phyloP scores from a whole-genome alignment of 2,329 filamentous ascomycete species.

The Fusarium tanahbumbuense region DNA sequence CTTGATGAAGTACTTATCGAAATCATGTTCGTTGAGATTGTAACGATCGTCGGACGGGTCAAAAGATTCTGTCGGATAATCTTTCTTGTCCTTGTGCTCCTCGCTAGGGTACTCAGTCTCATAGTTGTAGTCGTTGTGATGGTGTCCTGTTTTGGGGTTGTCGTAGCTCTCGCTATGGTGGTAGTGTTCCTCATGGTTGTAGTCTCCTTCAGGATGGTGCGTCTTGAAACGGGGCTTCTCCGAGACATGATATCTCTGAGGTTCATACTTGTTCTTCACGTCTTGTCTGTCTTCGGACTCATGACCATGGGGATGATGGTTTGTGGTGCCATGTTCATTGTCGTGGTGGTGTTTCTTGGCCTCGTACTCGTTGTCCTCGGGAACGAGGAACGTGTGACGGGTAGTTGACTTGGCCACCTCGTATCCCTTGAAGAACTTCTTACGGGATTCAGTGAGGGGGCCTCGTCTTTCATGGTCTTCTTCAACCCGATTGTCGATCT shows the following conservation, averaged over 20 bases:
- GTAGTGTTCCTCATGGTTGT: not conserved
- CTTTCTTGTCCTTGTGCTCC: not conserved
- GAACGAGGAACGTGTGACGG: not conserved
- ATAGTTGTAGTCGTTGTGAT: not conserved
- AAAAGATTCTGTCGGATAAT: not conserved
- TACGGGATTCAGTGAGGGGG: not conserved
- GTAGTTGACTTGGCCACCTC: not conserved
- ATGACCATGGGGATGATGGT: not conserved
- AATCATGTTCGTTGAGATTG: not conserved
- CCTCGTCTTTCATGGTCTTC: not conserved
- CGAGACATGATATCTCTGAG: not conserved
- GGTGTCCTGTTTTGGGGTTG: not conserved
- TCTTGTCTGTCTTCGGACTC: not conserved
- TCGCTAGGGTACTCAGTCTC: not conserved
- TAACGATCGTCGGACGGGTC: not conserved
- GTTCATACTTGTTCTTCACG: not conserved
- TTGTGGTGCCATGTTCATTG: not conserved
- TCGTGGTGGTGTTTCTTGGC: not conserved
- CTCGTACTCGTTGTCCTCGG: not conserved
- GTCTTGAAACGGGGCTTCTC: not conserved
- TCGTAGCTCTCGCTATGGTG: not conserved
- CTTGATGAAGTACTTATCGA: not conserved
- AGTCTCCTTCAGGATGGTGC: not conserved
- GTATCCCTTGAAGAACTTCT: not conserved
- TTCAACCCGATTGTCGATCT: not conserved